Conservation (phyloP, 352 stramenopile species). For the Pythium grandisporangium region DNA sequence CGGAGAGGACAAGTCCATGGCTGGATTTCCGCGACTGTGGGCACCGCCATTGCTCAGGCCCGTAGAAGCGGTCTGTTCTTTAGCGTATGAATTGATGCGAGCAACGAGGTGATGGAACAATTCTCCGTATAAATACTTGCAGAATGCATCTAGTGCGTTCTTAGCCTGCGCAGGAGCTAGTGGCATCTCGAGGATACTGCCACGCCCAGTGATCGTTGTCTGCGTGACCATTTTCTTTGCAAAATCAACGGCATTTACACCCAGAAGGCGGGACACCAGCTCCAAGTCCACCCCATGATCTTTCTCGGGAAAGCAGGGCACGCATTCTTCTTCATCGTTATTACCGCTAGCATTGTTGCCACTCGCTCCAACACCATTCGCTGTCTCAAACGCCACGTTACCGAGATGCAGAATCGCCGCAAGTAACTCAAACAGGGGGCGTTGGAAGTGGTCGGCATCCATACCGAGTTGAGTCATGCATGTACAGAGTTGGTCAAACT, state of each 20-base stretch:
- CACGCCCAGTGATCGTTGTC: slow-evolving; percentile 67
- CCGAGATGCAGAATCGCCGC: slow-evolving; percentile 63
- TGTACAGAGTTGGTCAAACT: slow-evolving; percentile 60
- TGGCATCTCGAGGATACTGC: slow-evolving; percentile 69
- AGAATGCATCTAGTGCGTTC: slow-evolving; percentile 77
- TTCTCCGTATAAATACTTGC: slow-evolving; percentile 78
- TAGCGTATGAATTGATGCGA: slow-evolving; percentile 69
- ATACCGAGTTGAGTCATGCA: slow-evolving; percentile 66
- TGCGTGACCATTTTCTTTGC: slow-evolving; percentile 78
- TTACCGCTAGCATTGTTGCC: too few relatives aligned
- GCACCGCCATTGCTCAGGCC: too few relatives aligned
- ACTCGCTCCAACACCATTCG: background rate
- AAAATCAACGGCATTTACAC: slow-evolving; percentile 46
- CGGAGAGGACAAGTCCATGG: background rate
- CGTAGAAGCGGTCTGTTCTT: slow-evolving; percentile 43
- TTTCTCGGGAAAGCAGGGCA: slow-evolving; percentile 41
- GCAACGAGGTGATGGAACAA: slow-evolving; percentile 68
- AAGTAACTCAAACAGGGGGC: slow-evolving; percentile 62
- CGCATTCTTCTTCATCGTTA: slow-evolving; percentile 27
- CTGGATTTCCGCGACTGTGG: too few relatives aligned
- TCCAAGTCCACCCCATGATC: slow-evolving; percentile 40
- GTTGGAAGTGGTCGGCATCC: slow-evolving; percentile 46
- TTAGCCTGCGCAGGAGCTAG: slow-evolving; percentile 65
- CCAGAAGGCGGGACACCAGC: slow-evolving; percentile 46
- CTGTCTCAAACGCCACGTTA: slow-evolving; percentile 49